Base-by-base conservation (phyloP, 2,329 filamentous ascomycete species). In the Pseudogymnoascus sp. region DNA sequence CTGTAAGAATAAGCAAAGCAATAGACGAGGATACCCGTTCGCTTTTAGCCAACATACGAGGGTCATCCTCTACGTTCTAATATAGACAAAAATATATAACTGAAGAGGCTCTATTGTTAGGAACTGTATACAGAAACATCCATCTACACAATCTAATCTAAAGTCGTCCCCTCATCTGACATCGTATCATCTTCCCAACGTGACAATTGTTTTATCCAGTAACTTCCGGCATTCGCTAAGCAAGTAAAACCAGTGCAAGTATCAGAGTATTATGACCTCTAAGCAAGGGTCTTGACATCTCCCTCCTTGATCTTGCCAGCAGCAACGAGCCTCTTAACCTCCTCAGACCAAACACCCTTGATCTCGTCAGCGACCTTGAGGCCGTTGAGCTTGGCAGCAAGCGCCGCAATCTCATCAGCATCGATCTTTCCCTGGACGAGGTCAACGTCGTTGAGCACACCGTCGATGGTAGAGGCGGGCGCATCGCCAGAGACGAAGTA, bases 251-350 rank as follows among this genome's bases (percentile, higher is more conserved):
- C 31, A 33, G 40, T 62, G 50, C 38, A 62, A 53, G 42, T 40
- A 57, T 33, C 47, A 57, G 47, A 53, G n/a, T 17, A 53, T 31
- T 53, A 31, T 3, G n/a, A 57, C 47, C 23, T n/a, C 57, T 68
- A 74, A 69, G 66, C 71, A 65, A 91, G 74, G 19, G 79, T 79
- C 83, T 95, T 96, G 70, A 85, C 79, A 67, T 97, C 93, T 44
- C 86, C 88, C 19, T 89, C 89, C 82, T 93, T 93, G 65, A 95
- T 78, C 84, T 96, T 96, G 69, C 93, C 92, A 68, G 88, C 90
- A 59, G 78, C 86, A 65, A 95, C 83, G 36, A 97, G 84, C 67
- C 88, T 84, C 81, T 89, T 85, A 63, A 88, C 86, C 81, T 97
- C 90, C 50, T 82, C 87, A 68, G 79, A 79, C 84, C 93, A 97